Evolutionary conservation across 306 rosid species (phyloP), one percentile per base, ranked within the genome.

Genomic region (Quercus variabilis): DNA sequence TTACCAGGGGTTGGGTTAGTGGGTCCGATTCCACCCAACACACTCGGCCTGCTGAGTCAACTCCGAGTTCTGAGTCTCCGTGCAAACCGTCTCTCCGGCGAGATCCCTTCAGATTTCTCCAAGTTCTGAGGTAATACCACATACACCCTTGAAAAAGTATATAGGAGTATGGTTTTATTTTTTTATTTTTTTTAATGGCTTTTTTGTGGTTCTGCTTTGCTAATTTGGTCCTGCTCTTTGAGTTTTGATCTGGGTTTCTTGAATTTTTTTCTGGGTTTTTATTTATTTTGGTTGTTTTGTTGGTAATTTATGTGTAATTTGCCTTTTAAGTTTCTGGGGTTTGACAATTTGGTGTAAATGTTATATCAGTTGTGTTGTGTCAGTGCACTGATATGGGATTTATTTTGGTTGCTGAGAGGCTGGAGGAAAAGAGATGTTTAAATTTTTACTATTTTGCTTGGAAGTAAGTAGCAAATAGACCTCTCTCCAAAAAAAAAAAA

Each of bases 51-150:
- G 55, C 72, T 96, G 25, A 33, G 80, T 28, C 79, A 79, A 55
- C 97, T 96, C 0, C 89, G 99, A 5, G 86, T 96, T 19, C 83
- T 96, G 49, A 96, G 99, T 76, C 98, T 96, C 74, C 99, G 92
- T 21, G 85, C 94, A 1, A 96, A 96, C 63, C 86, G n/a, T 4
- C 94, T 96, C 80, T 18, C 71, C 72, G 97, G 97, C 5, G 64
- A 81, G 73, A 84, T 93, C 76, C 99, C 99, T 10, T 12, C 91
- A 3, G 99, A 96, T 86, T 93, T 96, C 81, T 69, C 97, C 3
- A 91, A 96, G n/a, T n/a, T n/a, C n/a, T n/a, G n/a, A n/a, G n/a
- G n/a, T n/a, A n/a, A n/a, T n/a, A n/a, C n/a, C n/a, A n/a, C n/a
- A n/a, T n/a, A n/a, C n/a, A n/a, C n/a, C n/a, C n/a, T n/a, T n/a